Evolutionary conservation across 1,284 basidiomycete species (phyloP), one percentile per base, ranked within the genome.

Genomic region (Malassezia japonica): DNA sequence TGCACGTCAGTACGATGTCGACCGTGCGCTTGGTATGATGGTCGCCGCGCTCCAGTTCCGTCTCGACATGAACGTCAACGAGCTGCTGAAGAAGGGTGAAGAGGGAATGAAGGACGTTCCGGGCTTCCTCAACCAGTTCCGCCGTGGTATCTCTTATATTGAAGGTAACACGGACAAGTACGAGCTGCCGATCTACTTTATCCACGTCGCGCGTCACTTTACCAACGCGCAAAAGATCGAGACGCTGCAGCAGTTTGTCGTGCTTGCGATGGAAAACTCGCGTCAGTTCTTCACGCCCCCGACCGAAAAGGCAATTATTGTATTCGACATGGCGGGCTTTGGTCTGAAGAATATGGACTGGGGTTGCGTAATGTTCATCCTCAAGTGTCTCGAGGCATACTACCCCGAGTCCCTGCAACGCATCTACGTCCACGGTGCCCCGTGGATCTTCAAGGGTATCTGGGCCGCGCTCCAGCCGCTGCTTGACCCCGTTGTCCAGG

Each of bases 291-390:
- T 59, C 52, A 69, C 70, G 21, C 59, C 70, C 4, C 67, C 71
- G 13, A 64, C 62, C 53, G 66, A 70, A 32, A 70, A 68, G 60
- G 58, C 62, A 36, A 56, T 70, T 24, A 62, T 70, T 55, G 44
- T 72, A 44, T 70, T 72, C 46, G 70, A 72, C 57, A 64, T 72
- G 62, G 51, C 56, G 15, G 68, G 68, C 16, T 72, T 72, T 48
- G 70, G 70, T 48, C 63, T 72, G 52, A 71, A 71, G 54, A 72
- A 72, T 56, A 70, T 69, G 65, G 70, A 72, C 62, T 72, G 70
- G 70, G 61, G 67, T 46, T 66, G 66, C 25, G 65, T 72, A 7
- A 56, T 68, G 34, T 70, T 70, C 61, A 61, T 72, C 41, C 59
- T 71, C 55, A 67, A 69, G 57, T 72, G 68, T 55, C 62, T 72